Base-by-base conservation (phyloP, 176 grass and related monocot genomes). In the Eleusine coracana region DNA sequence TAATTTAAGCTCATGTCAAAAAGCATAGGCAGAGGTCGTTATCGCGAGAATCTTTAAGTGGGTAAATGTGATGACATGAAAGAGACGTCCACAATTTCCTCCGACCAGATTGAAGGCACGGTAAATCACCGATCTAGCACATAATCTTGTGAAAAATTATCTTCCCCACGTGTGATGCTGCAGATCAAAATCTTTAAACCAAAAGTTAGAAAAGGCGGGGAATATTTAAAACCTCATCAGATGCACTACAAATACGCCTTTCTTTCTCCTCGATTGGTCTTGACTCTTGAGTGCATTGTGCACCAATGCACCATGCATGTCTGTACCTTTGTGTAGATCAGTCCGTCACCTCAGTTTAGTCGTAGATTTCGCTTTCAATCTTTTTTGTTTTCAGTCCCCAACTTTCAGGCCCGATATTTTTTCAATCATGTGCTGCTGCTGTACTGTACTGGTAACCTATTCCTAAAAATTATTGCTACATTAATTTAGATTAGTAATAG, bases 1-100 rank as follows among this genome's bases (percentile, higher is more conserved):
- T 59, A 61, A n/a, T 60, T 60, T 10, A 1, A 61, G 28, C 23
- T 64, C 25, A 13, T 65, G 28, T 29, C 10, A 31, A 16, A 15
- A 31, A 65, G 62, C 62, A 65, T 5, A 65, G 12, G 5, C 27
- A 34, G 3, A 34, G 64, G 37, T 66, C 31, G 29, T 66, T 66
- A 8, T 36, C 64, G 37, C 31, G 31, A 18, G 29, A 14, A 37
- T 66, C 29, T 66, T 66, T 36, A 66, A 37, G 63, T 66, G 63
- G 62, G 62, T 65, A 28, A 65, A 66, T 6, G 14, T 6, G 28
- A 59, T 69, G 52, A n/a, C 50, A 76, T 45, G 79, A 71, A 70
- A 81, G 37, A 12, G 82, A 84, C 82, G 44, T 60, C 73, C 74
- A 76, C 74, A 68, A 31, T 77, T 28, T 60, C 36, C 23, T 69